Conservation (phyloP, 352 stramenopile genomes). For the Phytopythium delawarense region DNA sequence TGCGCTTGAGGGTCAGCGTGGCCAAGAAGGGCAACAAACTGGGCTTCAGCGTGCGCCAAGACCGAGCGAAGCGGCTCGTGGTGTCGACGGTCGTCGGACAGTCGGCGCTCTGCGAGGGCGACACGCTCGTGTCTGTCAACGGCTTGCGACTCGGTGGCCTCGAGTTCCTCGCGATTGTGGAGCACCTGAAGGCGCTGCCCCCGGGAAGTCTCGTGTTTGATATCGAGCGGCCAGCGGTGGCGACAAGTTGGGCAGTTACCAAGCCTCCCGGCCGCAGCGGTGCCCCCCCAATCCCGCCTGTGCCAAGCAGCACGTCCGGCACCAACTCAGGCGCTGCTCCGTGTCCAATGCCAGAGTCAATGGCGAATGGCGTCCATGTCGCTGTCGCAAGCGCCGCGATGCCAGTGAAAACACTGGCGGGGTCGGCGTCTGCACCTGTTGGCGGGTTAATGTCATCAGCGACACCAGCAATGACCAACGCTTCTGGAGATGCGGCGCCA, state of each 20-base stretch:
- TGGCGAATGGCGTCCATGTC: background rate
- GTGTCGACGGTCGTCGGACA: slow-evolving; percentile 57
- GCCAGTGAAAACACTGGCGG: background rate
- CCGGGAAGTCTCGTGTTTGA: slow-evolving; percentile 53
- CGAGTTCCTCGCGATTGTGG: slow-evolving; percentile 50
- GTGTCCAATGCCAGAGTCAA: background rate
- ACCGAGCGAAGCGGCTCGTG: slow-evolving; percentile 42
- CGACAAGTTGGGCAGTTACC: background rate
- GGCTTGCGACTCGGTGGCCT: slow-evolving; percentile 39
- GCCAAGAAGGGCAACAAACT: slow-evolving; percentile 51
- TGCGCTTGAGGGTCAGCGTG: slow-evolving; percentile 36
- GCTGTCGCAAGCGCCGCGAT: background rate
- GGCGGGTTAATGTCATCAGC: background rate
- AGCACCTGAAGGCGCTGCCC: slow-evolving; percentile 49
- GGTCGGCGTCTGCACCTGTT: background rate
- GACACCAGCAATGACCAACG: background rate
- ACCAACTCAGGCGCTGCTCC: background rate
- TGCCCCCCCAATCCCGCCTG: background rate
- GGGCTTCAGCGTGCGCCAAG: slow-evolving; percentile 67
- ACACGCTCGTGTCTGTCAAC: slow-evolving; percentile 71
- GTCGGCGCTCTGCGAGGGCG: slow-evolving; percentile 44
- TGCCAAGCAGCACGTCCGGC: background rate
- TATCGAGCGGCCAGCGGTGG: slow-evolving; percentile 33
- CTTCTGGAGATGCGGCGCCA: background rate
- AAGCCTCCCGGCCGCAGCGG: background rate